Conservation (phyloP, 106 monocot genomes). For the Iris macrosiphon region DNA sequence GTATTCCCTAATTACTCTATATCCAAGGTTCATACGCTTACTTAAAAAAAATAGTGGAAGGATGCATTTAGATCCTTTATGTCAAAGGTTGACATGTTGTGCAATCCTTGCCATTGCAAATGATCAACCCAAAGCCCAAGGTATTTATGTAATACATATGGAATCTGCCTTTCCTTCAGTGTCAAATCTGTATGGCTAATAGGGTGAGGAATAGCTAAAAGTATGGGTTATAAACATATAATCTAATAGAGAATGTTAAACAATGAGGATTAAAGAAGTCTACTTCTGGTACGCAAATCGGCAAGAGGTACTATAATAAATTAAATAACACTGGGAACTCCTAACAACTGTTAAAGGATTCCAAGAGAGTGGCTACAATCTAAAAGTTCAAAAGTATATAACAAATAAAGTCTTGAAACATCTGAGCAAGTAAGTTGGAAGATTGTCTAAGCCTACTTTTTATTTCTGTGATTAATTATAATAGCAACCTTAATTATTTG, state of each 20-base stretch:
- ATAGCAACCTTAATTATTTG: too few species aligned
- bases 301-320: neutral
- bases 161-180: conserved; percentile 4
- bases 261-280: neutral
- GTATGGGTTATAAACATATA: conserved; percentile 1
- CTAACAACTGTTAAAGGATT: neutral
- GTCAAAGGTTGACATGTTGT: neutral
- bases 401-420: neutral
- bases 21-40: too few species aligned
- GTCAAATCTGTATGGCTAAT: conserved; percentile 3
- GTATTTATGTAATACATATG: neutral
- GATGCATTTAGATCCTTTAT: neutral
- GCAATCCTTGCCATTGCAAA: neutral
- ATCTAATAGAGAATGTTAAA: neutral
- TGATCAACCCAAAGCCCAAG: neutral
- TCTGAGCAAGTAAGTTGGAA: neutral
- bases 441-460: neutral
- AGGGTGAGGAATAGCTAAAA: neutral
- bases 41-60: too few species aligned
- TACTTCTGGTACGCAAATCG: conserved; percentile 4
- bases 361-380: neutral
- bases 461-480: too few species aligned
- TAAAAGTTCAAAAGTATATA: conserved; percentile 8
- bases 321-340: neutral
- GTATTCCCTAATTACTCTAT: too few species aligned